A percentile compares a stretch with the other conserved stretches of the same genome.
These are phyloP conservation scores for Drechslera avenae DNA, from an alignment of 2,329 filamentous ascomycete species.

Conservation along the genomic window DNA sequence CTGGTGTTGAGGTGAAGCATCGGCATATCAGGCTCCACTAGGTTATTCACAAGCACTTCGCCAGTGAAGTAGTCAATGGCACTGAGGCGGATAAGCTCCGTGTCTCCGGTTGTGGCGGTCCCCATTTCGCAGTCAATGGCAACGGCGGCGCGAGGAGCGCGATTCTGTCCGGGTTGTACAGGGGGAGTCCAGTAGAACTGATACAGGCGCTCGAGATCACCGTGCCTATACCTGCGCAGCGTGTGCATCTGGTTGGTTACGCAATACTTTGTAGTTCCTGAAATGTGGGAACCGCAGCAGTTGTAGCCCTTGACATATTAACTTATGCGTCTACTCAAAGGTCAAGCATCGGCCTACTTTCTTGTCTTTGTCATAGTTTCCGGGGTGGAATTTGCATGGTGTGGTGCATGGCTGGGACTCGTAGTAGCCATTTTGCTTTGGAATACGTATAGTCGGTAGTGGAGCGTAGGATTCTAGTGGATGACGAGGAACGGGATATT, in stretches of 20 bases:
- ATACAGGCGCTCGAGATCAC: conserved; percentile 13
- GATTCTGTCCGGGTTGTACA: neutral
- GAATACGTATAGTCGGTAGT: neutral
- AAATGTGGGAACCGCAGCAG: conserved; percentile 13
- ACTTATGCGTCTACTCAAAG: neutral
- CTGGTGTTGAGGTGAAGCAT: conserved; percentile 59
- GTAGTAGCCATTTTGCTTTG: neutral
- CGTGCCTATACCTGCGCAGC: conserved; percentile 2
- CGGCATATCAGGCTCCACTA: conserved; percentile 55
- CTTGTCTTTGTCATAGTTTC: neutral
- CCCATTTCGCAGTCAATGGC: conserved; percentile 65
- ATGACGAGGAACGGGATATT: neutral
- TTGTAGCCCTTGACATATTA: conserved; percentile 12
- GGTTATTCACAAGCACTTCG: conserved; percentile 55
- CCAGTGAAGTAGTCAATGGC: conserved; percentile 57
- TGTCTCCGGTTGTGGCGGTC: conserved; percentile 50
- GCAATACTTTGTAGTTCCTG: conserved; percentile 13
- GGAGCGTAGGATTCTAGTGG: neutral
- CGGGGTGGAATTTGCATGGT: conserved; percentile 1
- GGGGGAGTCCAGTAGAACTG: conserved; percentile 18
- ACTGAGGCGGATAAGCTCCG: conserved; percentile 59
- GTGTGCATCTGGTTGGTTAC: conserved; percentile 7
- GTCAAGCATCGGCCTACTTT: neutral
- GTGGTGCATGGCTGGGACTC: neutral
- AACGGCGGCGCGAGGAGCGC: conserved; percentile 35